These are phyloP conservation scores for Pulveroboletus sp. DNA, from an alignment of 768 basidiomycete species.

Conservation along the genomic window DNA sequence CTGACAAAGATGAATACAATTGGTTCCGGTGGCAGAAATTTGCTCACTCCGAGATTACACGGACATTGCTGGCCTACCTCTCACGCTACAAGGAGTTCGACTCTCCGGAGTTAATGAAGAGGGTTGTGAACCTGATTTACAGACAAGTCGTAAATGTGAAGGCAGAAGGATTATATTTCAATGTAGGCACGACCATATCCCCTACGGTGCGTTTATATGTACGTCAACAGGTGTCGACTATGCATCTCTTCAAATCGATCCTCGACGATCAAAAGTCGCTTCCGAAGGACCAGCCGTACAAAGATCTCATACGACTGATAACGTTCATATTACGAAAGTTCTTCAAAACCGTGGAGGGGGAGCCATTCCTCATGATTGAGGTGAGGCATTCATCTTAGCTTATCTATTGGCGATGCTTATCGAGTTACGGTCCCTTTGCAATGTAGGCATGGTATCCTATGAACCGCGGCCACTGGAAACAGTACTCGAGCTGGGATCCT, in stretches of 20 bases:
- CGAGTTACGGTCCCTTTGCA: slow-evolving; percentile 3
- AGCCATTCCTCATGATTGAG: slow-evolving; percentile 86
- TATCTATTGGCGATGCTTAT: slow-evolving; percentile 23
- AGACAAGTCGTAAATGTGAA: slow-evolving; percentile 87
- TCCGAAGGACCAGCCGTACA: slow-evolving; percentile 72
- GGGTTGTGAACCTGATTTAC: slow-evolving; percentile 85
- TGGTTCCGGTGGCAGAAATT: slow-evolving; percentile 62
- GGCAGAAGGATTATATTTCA: slow-evolving; percentile 94
- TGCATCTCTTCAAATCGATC: slow-evolving; percentile 84
- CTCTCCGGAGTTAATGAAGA: slow-evolving; percentile 75
- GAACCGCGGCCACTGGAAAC: slow-evolving; percentile 83
- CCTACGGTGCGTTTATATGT: slow-evolving; percentile 9
- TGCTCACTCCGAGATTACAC: slow-evolving; percentile 78
- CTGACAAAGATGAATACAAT: slow-evolving; percentile 16
- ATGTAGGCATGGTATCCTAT: slow-evolving; percentile 83
- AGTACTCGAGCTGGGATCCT: slow-evolving; percentile 73
- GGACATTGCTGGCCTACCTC: slow-evolving; percentile 80
- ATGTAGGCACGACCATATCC: slow-evolving; percentile 45
- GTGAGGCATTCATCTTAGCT: slow-evolving; percentile 42
- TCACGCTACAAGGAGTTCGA: slow-evolving; percentile 78
- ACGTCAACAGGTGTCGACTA: slow-evolving; percentile 70
- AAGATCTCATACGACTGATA: slow-evolving; percentile 80
- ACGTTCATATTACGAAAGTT: slow-evolving; percentile 86
- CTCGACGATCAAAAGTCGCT: slow-evolving; percentile 75
- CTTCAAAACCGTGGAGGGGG: slow-evolving; percentile 85